Conservation (phyloP, 2,329 filamentous ascomycete genomes). For the Lomentospora prolificans region DNA sequence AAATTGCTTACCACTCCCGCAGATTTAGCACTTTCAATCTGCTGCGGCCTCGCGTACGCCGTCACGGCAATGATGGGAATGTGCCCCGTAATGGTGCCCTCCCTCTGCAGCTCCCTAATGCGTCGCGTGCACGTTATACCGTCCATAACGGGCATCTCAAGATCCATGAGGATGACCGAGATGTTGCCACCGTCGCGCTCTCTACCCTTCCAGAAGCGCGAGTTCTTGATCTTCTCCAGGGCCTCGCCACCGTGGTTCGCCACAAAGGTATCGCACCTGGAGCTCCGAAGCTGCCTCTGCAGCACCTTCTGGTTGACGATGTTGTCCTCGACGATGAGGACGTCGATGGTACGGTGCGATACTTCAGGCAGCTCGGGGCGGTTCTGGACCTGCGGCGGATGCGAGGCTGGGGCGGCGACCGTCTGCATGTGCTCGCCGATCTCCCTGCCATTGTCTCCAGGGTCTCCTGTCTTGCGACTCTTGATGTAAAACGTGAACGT, state of each 20-base stretch:
- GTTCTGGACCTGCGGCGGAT: not conserved
- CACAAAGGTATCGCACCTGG: constrained; percentile 50
- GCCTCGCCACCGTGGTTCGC: constrained; percentile 58
- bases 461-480: constrained; percentile 42
- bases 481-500: constrained; percentile 72
- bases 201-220: constrained; percentile 44
- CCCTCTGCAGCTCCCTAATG: constrained; percentile 58
- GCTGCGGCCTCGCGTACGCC: constrained; percentile 57
- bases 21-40: constrained; percentile 55
- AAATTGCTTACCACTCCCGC: constrained; percentile 56
- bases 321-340: constrained; percentile 60
- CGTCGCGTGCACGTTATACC: constrained; percentile 62
- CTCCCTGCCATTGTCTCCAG: not conserved
- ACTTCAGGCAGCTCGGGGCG: constrained; percentile 10
- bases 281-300: constrained; percentile 49
- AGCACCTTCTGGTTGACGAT: constrained; percentile 57
- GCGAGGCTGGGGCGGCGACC: constrained; percentile 18
- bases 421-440: constrained; percentile 13
- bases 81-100: constrained; percentile 51
- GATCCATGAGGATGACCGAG: constrained; percentile 66
- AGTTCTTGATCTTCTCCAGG: constrained; percentile 44
- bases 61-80: constrained; percentile 79
- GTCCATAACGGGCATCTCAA: constrained; percentile 80
- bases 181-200: constrained; percentile 41
- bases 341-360: constrained; percentile 31